phyloP scores from a whole-genome alignment of 768 basidiomycete genomes.

The Pisolithus tinctorius region DNA sequence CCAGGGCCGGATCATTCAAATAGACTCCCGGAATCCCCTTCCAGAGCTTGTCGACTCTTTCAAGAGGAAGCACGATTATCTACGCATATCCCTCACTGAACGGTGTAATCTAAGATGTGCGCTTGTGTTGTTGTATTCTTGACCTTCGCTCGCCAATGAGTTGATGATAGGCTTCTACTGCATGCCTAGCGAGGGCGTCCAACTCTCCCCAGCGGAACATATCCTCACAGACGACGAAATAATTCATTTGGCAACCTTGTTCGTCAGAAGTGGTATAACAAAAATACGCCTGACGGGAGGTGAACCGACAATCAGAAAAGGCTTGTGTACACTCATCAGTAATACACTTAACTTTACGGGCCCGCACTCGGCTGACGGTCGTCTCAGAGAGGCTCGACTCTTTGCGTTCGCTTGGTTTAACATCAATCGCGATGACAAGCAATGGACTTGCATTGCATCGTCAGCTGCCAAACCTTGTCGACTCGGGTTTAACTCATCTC shows the following conservation, averaged over 20 bases:
- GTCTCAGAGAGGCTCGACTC: constrained; percentile 50
- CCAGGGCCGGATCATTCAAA: constrained; percentile 50
- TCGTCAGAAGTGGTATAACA: constrained; percentile 74
- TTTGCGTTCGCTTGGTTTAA: constrained; percentile 54
- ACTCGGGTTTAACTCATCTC: constrained; percentile 72
- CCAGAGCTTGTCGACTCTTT: constrained; percentile 61
- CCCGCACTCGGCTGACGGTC: constrained; percentile 4
- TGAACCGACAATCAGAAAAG: constrained; percentile 80
- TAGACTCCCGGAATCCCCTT: constrained; percentile 43
- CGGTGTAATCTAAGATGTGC: constrained; percentile 82
- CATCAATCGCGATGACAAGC: constrained; percentile 79
- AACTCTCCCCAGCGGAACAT: constrained; percentile 61
- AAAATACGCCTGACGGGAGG: constrained; percentile 89
- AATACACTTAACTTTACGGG: constrained; percentile 11
- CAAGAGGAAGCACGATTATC: constrained; percentile 68
- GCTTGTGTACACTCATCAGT: constrained; percentile 66
- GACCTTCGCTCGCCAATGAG: background rate
- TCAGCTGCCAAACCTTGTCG: constrained; percentile 58
- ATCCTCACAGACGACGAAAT: constrained; percentile 75
- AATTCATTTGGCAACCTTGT: constrained; percentile 63
- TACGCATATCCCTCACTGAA: constrained; percentile 85
- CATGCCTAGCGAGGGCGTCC: constrained; percentile 79
- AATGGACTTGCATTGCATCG: constrained; percentile 77
- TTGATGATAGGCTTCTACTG: constrained; percentile 71
- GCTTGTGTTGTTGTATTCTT: constrained; percentile 10